A percentile compares a stretch with the other conserved stretches of the same genome.
These are phyloP conservation scores for Lodderomyces oxycetoniae DNA, from an alignment of 1,139 yeast species.

Conservation along the genomic window DNA sequence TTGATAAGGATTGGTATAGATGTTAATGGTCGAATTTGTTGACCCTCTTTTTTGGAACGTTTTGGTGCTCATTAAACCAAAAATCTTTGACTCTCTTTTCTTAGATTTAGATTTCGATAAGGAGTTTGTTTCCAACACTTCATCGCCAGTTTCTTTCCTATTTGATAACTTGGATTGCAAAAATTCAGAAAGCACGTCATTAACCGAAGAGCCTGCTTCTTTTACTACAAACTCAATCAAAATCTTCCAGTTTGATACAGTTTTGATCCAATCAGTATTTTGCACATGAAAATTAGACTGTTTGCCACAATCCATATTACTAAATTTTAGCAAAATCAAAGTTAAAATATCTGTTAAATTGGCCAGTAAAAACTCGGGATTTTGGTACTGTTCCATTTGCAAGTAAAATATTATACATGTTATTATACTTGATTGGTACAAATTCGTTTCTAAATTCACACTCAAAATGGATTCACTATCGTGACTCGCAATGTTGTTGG, in stretches of 20 bases:
- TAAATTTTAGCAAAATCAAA: slow-evolving; percentile 29
- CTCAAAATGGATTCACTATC: slow-evolving; percentile 28
- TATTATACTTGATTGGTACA: slow-evolving; percentile 30
- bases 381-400: slow-evolving; percentile 43
- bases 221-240: slow-evolving; percentile 31
- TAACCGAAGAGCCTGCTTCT: slow-evolving; percentile 38
- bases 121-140: slow-evolving; percentile 1
- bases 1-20: slow-evolving; percentile 35
- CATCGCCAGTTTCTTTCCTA: background rate
- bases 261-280: slow-evolving; percentile 32
- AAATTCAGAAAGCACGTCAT: slow-evolving; percentile 34
- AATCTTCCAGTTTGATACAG: slow-evolving; percentile 28
- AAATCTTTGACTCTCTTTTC: slow-evolving; percentile 26
- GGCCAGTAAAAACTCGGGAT: slow-evolving; percentile 31
- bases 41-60: slow-evolving; percentile 21
- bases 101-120: slow-evolving; percentile 8
- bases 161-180: slow-evolving; percentile 26
- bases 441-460: slow-evolving; percentile 18
- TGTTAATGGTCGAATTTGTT: slow-evolving; percentile 1
- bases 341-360: slow-evolving; percentile 30
- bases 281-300: slow-evolving; percentile 23
- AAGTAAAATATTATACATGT: slow-evolving; percentile 35
- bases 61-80: slow-evolving; percentile 26
- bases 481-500: slow-evolving; percentile 20
- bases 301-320: slow-evolving; percentile 16